A percentile compares a stretch with the other conserved stretches of the same genome.
phyloP scores from a whole-genome alignment of 2,329 filamentous ascomycete genomes.

The Arthrinium puccinioides region DNA sequence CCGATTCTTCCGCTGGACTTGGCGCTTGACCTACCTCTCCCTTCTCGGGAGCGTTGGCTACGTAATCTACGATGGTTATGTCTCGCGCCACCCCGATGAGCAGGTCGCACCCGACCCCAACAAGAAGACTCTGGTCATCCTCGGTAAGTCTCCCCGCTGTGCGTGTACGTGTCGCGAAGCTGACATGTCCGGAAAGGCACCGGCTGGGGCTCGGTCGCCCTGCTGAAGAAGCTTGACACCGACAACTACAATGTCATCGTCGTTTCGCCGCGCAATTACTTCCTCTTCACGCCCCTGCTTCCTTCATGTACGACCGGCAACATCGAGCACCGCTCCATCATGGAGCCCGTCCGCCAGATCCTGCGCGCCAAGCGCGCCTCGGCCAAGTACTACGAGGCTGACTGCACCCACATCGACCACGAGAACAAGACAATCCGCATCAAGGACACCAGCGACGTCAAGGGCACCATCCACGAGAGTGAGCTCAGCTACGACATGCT shows the following conservation, averaged over 20 bases:
- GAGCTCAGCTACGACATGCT: conserved; percentile 98
- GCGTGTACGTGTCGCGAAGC: conserved; percentile 9
- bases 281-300: conserved; percentile 95
- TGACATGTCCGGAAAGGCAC: conserved; percentile 55
- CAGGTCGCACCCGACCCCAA: conserved; percentile 72
- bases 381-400: conserved; percentile 97
- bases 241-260: conserved; percentile 99
- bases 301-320: conserved; percentile 96
- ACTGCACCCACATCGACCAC: conserved; percentile 90
- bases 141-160: conserved; percentile 53
- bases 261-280: conserved; percentile 97
- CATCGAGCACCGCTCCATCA: conserved; percentile 98
- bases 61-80: conserved; percentile 74
- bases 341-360: conserved; percentile 97
- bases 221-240: conserved; percentile 97
- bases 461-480: conserved; percentile 72
- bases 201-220: conserved; percentile 90
- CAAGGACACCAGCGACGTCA: conserved; percentile 87
- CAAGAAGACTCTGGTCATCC: conserved; percentile 95
- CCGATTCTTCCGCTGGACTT: conserved; percentile 69
- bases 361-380: conserved; percentile 88
- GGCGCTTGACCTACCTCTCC: conserved; percentile 75
- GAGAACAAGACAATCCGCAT: conserved; percentile 84
- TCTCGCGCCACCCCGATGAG: conserved; percentile 71
- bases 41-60: conserved; percentile 62